phyloP scores from a whole-genome alignment of 2,329 filamentous ascomycete genomes.

The Ophiostoma tasmaniense region DNA sequence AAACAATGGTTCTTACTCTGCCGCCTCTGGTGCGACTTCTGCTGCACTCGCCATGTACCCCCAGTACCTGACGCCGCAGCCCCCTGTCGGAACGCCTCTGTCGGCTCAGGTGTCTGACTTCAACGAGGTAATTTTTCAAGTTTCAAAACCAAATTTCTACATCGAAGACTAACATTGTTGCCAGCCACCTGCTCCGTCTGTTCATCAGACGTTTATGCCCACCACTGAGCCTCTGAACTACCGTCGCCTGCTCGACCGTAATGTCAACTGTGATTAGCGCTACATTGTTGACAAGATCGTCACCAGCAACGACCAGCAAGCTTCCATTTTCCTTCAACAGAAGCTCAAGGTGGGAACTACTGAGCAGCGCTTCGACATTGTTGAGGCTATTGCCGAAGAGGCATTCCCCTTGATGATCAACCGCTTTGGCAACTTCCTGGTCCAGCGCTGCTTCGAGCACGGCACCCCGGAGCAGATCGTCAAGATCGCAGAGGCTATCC shows the following conservation, averaged over 20 bases:
- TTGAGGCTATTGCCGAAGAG: slow-evolving; percentile 90
- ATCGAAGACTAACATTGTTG: too few species aligned
- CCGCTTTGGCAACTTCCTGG: slow-evolving; percentile 95
- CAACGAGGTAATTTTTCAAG: slow-evolving; percentile 43
- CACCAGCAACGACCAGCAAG: slow-evolving; percentile 97
- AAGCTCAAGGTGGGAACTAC: slow-evolving; percentile 94
- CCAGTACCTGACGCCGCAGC: slow-evolving; percentile 39
- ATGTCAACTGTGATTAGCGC: slow-evolving; percentile 97
- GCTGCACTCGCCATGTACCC: slow-evolving; percentile 38
- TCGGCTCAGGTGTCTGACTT: slow-evolving; percentile 70
- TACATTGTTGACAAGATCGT: slow-evolving; percentile 99
- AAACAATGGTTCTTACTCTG: slow-evolving; percentile 21
- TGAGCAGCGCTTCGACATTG: slow-evolving; percentile 95
- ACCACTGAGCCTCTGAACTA: slow-evolving; percentile 93
- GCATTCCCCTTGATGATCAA: slow-evolving; percentile 97
- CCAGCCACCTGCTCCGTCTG: slow-evolving; percentile 23
- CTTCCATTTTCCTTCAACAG: slow-evolving; percentile 96
- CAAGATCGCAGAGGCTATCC: slow-evolving; percentile 87
- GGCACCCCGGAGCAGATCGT: slow-evolving; percentile 90
- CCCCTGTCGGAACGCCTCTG: slow-evolving; percentile 54
- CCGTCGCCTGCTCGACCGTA: slow-evolving; percentile 85
- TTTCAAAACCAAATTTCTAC: too few species aligned
- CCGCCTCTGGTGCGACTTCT: slow-evolving; percentile 24
- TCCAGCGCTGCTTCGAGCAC: slow-evolving; percentile 98
- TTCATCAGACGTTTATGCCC: slow-evolving; percentile 70